A percentile compares a stretch with the other conserved stretches of the same genome.
Conservation (phyloP, 164 flowering plant species). For the Vitis amurensis region DNA sequence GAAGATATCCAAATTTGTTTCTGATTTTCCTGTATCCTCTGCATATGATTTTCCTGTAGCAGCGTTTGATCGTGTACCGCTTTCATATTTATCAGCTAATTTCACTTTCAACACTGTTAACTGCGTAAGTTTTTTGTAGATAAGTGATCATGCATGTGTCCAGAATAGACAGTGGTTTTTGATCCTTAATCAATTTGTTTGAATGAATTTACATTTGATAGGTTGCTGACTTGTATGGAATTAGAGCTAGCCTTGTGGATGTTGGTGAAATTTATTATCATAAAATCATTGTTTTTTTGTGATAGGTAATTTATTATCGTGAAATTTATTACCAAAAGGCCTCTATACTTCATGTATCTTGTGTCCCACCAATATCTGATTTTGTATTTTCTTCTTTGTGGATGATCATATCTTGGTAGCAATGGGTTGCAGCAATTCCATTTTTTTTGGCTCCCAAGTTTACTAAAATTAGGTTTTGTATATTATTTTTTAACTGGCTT, state of each 20-base stretch:
- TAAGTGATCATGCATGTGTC: not conserved
- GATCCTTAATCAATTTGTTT: not conserved
- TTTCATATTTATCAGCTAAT: conserved; percentile 91
- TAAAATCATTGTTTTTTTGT: no score
- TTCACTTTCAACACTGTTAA: conserved; percentile 92
- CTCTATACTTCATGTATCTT: no score
- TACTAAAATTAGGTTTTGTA: no score
- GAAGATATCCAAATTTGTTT: conserved; percentile 43
- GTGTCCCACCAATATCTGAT: no score
- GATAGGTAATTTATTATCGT: no score
- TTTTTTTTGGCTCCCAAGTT: no score
- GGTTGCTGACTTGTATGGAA: conserved; percentile 98
- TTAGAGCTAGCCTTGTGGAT: conserved; percentile 92
- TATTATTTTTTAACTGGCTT: no score
- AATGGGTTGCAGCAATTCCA: no score
- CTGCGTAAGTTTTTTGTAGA: conserved; percentile 53
- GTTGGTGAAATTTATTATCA: conserved; percentile 76
- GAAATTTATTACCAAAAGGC: no score
- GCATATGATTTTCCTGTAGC: conserved; percentile 40
- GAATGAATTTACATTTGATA: conserved; percentile 24
- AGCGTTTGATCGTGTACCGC: conserved; percentile 87
- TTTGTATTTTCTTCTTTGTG: no score
- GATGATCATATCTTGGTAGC: no score
- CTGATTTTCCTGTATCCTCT: conserved; percentile 21
- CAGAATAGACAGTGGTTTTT: not conserved